Base-by-base conservation (phyloP, 371 early-diverging fungal species). In the Mucor lusitanicus region DNA sequence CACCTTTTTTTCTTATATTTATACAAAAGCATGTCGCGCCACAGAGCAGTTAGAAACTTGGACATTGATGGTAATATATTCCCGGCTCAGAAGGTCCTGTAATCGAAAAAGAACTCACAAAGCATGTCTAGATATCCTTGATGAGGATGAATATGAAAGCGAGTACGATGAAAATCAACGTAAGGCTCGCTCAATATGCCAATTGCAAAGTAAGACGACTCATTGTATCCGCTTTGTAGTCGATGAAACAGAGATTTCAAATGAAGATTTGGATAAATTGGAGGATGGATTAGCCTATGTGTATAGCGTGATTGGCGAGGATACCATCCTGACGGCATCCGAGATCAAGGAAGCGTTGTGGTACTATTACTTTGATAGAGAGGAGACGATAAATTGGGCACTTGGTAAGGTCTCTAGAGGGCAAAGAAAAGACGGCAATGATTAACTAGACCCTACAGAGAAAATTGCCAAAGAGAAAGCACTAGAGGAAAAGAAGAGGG, bases 31-130 rank as follows among this genome's bases (percentile, higher is more conserved):
- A 92, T 92, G 93, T 90, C 92, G 25, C 83, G 93, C 63, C 93
- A 93, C 68, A 82, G 93, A 70, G 84, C 79, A 59, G 81, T 93
- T 55, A 80, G 91, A 68, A 91, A 91, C 69, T 61, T 93, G 35
- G 88, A 88, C 64, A 73, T 89, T 35, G 87, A 89, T 54, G 91
- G 91, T 91, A 85, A 53, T 9, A 40, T 40, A 40, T 46, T 21
- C 21, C 46, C 58, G 28, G 19, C n/a, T 30, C 15, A 23, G 15
- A 37, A 40, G 6, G 40, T 1, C 1, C 0, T 33, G 8, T 37
- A 1, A 13, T 9, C 25, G 30, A 2, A 54, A 42, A 1, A 54
- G 58, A 58, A 56, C 13, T 28, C 3, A n/a, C 56, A 1, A 44
- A 48, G 13, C 62, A 25, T 57, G 19, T 37, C 42, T 70, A 90